These are phyloP conservation scores for Alternaria arbusti DNA, from an alignment of 2,329 filamentous ascomycete species.

Conservation along the genomic window DNA sequence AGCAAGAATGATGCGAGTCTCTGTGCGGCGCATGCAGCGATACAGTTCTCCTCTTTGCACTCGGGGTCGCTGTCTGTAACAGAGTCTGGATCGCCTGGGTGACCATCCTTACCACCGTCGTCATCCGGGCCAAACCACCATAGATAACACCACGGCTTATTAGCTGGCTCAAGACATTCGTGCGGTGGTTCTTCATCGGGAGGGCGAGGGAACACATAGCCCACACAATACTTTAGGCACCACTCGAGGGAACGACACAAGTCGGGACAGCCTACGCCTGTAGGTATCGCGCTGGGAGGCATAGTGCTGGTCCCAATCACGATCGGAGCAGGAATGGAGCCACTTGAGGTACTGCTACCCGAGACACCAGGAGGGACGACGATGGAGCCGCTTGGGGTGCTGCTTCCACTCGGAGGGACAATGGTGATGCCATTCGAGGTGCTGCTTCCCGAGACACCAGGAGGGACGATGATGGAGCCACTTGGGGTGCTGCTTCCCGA, in stretches of 20 bases:
- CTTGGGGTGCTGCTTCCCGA: neutral
- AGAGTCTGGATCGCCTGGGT: constrained; percentile 14
- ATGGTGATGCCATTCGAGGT: neutral
- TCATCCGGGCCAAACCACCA: constrained; percentile 12
- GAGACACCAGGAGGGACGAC: neutral
- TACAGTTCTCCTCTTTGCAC: constrained; percentile 20
- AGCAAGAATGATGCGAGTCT: constrained; percentile 4
- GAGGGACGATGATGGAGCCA: neutral
- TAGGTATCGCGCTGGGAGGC: neutral
- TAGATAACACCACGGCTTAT: constrained; percentile 4
- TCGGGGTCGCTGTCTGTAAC: constrained; percentile 5
- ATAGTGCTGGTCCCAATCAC: neutral
- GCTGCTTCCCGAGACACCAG: neutral
- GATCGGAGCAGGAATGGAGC: neutral
- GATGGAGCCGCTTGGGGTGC: too few relatives aligned
- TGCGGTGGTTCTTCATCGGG: constrained; percentile 1
- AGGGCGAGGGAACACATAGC: constrained; percentile 1
- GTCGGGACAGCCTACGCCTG: constrained; percentile 6
- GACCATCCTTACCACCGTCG: neutral
- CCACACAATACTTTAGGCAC: constrained; percentile 9
- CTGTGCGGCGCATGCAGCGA: constrained; percentile 9
- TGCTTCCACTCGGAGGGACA: too few relatives aligned
- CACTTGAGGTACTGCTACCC: neutral
- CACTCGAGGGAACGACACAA: neutral
- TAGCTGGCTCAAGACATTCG: constrained; percentile 13